phyloP scores from a whole-genome alignment of 805 yeast genomes.

The Metschnikowia lochheadii region DNA sequence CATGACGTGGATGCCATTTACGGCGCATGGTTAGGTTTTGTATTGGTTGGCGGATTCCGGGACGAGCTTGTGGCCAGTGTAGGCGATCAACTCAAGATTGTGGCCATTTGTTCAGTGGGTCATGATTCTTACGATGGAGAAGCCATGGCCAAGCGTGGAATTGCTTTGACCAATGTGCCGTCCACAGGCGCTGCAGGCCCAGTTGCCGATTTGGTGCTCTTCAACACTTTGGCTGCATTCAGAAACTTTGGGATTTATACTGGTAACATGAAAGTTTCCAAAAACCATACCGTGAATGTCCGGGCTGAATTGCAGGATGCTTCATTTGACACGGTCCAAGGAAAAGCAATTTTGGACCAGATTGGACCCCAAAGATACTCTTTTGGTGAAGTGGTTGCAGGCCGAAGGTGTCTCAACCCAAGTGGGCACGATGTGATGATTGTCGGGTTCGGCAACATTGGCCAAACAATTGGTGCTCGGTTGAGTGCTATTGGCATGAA shows the following conservation, averaged over 20 bases:
- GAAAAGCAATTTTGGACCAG: constrained; percentile 26
- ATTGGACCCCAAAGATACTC: constrained; percentile 16
- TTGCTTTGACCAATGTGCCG: constrained; percentile 57
- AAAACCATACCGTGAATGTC: constrained; percentile 43
- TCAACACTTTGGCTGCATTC: constrained; percentile 54
- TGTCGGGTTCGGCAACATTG: constrained; percentile 76
- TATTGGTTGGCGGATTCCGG: constrained; percentile 48
- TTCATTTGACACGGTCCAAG: constrained; percentile 29
- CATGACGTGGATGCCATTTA: constrained; percentile 49
- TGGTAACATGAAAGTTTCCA: constrained; percentile 30
- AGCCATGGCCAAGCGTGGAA: constrained; percentile 37
- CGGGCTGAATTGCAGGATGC: constrained; percentile 37
- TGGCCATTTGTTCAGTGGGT: constrained; percentile 57
- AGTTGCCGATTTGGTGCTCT: constrained; percentile 70
- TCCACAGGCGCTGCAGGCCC: constrained; percentile 56
- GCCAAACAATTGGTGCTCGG: constrained; percentile 57
- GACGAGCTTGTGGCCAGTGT: constrained; percentile 39
- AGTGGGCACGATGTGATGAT: constrained; percentile 55
- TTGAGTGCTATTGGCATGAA: constrained; percentile 60
- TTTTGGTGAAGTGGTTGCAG: constrained; percentile 45
- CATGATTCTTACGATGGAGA: constrained; percentile 47
- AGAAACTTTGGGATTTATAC: constrained; percentile 52
- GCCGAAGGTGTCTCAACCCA: constrained; percentile 46
- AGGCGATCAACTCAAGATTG: constrained; percentile 45
- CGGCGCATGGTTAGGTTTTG: constrained; percentile 57